These are phyloP conservation scores for Myriangium duriaei DNA, from an alignment of 2,329 filamentous ascomycete species.

Conservation along the genomic window DNA sequence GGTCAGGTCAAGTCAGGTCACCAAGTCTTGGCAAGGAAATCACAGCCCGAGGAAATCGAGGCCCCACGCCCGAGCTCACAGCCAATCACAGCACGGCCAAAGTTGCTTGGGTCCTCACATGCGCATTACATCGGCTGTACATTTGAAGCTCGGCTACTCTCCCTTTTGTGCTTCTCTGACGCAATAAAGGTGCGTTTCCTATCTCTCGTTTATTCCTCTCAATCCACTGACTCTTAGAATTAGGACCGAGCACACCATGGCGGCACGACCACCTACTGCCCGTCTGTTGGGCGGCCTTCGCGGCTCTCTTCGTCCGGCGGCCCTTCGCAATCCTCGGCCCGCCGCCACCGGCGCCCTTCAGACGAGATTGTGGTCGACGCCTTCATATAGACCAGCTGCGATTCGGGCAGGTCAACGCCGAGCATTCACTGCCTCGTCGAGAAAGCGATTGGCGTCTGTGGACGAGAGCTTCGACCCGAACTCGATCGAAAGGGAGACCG, in stretches of 20 bases:
- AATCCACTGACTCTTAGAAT: background rate
- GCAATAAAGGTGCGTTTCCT: too few relatives aligned
- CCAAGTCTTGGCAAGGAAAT: background rate
- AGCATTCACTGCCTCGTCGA: constrained; percentile 19
- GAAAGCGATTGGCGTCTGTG: constrained; percentile 22
- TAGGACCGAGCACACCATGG: background rate
- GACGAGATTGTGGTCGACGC: constrained; percentile 2
- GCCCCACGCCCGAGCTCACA: background rate
- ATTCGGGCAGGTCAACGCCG: constrained; percentile 24
- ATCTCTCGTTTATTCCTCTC: background rate
- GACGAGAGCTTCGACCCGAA: constrained; percentile 32
- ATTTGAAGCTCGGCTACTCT: too few relatives aligned
- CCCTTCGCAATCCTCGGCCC: background rate
- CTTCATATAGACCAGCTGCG: constrained; percentile 20
- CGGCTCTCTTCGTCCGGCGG: background rate
- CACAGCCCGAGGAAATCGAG: too few relatives aligned
- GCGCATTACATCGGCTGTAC: constrained; percentile 10
- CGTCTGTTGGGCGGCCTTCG: constrained; percentile 3
- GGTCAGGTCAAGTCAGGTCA: too few relatives aligned
- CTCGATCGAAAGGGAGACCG: constrained; percentile 70
- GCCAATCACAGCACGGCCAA: constrained; percentile 1
- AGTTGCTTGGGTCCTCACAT: constrained; percentile 7
- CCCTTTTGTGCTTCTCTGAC: constrained; percentile 3
- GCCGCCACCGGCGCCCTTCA: constrained; percentile 2
- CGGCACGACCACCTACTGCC: background rate